Conservation (phyloP, 352 stramenopile species). For the Phytophthora sp. region DNA sequence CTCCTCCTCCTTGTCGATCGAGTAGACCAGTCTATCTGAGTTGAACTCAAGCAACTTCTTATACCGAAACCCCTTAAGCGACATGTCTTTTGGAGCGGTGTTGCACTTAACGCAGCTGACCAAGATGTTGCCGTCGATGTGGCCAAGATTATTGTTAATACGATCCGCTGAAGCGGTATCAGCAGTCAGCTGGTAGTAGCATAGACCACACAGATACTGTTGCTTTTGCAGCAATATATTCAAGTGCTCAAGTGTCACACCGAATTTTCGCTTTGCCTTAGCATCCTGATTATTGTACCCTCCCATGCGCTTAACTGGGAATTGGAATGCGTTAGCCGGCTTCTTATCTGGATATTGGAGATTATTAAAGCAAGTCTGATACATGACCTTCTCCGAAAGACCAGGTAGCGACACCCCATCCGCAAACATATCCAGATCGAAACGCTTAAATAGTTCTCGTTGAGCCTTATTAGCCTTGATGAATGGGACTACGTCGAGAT, state of each 20-base stretch:
- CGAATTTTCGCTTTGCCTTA: too few species aligned
- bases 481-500: constrained; percentile 37
- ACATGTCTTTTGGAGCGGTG: too few species aligned
- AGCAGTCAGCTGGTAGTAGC: constrained; percentile 19
- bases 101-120: too few species aligned
- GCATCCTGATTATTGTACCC: too few species aligned
- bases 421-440: constrained; percentile 29
- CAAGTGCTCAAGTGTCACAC: too few species aligned
- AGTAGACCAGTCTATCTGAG: constrained; percentile 14
- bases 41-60: constrained; percentile 32
- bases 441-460: constrained; percentile 12
- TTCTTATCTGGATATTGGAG: constrained; percentile 4
- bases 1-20: constrained; percentile 21
- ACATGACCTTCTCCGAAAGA: constrained; percentile 31
- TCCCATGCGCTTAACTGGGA: too few species aligned
- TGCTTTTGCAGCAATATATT: constrained; percentile 28
- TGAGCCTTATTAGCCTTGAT: constrained; percentile 15
- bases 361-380: constrained; percentile 26
- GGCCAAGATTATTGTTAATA: too few species aligned
- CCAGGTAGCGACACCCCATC: constrained; percentile 22
- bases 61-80: constrained; percentile 14
- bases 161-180: constrained; percentile 32
- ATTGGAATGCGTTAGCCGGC: constrained; percentile 20
- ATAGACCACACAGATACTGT: constrained; percentile 30
- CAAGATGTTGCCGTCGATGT: too few species aligned